Evolutionary conservation across 352 stramenopile genomes (phyloP).

Genomic region (Phytophthora colocasiae): DNA sequence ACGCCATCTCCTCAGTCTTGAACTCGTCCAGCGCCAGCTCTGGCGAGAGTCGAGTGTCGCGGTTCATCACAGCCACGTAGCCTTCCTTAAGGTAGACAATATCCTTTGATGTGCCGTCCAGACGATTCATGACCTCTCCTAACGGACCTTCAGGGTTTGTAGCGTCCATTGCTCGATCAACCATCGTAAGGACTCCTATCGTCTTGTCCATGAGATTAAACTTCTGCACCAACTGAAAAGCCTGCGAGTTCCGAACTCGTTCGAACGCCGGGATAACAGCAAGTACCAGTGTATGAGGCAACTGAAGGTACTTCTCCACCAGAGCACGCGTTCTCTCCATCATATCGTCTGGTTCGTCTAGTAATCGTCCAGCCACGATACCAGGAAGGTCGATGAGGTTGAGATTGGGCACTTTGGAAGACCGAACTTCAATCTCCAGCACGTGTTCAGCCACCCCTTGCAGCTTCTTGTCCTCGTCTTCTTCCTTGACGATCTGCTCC

Average conservation of each 20-base stretch:
- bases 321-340: slow-evolving; percentile 48
- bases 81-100: slow-evolving; percentile 46
- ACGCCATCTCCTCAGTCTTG: slow-evolving; percentile 37
- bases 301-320: slow-evolving; percentile 44
- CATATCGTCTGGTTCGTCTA: slow-evolving; percentile 47
- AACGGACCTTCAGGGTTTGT: slow-evolving; percentile 35
- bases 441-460: slow-evolving; percentile 48
- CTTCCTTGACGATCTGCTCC: slow-evolving; percentile 37
- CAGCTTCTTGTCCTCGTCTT: slow-evolving; percentile 14
- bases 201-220: slow-evolving; percentile 42
- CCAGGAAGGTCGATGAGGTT: slow-evolving; percentile 53
- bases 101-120: slow-evolving; percentile 39
- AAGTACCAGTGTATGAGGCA: slow-evolving; percentile 51
- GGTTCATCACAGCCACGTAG: slow-evolving; percentile 51
- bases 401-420: slow-evolving; percentile 46
- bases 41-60: slow-evolving; percentile 30
- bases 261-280: slow-evolving; percentile 47
- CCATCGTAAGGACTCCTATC: slow-evolving; percentile 57
- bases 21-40: slow-evolving; percentile 31
- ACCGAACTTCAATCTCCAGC: slow-evolving; percentile 47
- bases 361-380: slow-evolving; percentile 40
- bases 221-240: slow-evolving; percentile 55
- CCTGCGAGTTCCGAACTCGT: slow-evolving; percentile 47
- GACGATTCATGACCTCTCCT: slow-evolving; percentile 32
- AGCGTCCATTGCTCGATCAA: slow-evolving; percentile 39